Base-by-base conservation (phyloP, 352 stramenopile species). In the Phytophthora brassicae region DNA sequence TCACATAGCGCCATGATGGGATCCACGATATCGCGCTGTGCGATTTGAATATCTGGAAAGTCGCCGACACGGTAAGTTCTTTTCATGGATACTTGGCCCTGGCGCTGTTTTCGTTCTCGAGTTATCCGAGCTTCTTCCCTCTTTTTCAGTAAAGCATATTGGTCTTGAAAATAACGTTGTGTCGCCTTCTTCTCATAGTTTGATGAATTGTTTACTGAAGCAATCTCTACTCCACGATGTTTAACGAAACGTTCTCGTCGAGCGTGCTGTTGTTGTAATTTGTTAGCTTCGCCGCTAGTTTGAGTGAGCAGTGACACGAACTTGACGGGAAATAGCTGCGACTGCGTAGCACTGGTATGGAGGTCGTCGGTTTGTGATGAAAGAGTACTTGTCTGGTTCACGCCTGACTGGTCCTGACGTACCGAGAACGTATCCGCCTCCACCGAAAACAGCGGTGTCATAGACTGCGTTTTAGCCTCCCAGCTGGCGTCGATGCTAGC, bases 1-100 rank as follows among this genome's bases (percentile, higher is more conserved):
- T 81, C 68, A 26, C 81, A 92, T 0, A 94, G 60, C 8, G 62
- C 63, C 56, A 92, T 82, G 7, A 94, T 66, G 14, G 86, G 86
- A 24, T 79, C 64, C 35, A 92, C 29, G 41, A 94, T 77, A 56
- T 94, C 86, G 38, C 60, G 66, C 8, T 79, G 64, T 23, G 81
- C 77, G 58, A 94, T 92, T 41, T 92, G 74, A 58, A 94, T 94
- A 42, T 94, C 86, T 20, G 86, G 85, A 56, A 82, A 89, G 17
- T 92, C 80, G 1, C 86, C 86, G 11, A 72, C 50, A 5, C 86
- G 73, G 41, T 94, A 94, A 22, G 72, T 82, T n/a, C 86, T 65
- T 47, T 77, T 79, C 31, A 94, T 86, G 2, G 68, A 68, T 2
- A 94, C 83, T 35, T 81, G 64, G 43, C 84, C 68, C 16, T 78